phyloP scores from a whole-genome alignment of 768 basidiomycete species.

The Tricholoma terreum region DNA sequence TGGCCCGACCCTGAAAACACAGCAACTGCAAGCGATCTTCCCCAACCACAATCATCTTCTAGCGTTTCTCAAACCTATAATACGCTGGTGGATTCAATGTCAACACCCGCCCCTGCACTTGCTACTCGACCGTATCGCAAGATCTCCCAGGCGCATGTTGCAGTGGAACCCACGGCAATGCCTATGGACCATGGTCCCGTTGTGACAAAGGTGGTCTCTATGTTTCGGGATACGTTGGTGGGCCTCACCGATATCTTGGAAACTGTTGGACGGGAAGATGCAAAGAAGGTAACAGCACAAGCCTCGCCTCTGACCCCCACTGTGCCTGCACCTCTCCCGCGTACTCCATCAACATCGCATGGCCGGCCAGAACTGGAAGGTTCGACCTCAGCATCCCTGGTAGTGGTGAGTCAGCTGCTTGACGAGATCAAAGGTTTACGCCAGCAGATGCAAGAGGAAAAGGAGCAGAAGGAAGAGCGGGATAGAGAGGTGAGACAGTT shows the following conservation, averaged over 20 bases:
- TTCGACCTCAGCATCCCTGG: neutral
- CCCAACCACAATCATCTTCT: neutral
- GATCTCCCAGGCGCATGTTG: neutral
- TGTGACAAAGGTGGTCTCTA: slow-evolving; percentile 15
- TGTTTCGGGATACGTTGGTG: slow-evolving; percentile 18
- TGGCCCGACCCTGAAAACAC: no score
- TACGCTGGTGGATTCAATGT: neutral
- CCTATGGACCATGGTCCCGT: slow-evolving; percentile 3
- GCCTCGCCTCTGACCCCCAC: neutral
- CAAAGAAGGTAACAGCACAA: neutral
- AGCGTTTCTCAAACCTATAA: neutral
- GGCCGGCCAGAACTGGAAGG: neutral
- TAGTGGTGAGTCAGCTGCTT: neutral
- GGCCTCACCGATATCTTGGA: slow-evolving; percentile 12
- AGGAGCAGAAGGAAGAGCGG: neutral
- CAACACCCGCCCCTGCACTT: neutral
- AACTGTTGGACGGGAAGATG: slow-evolving; percentile 11
- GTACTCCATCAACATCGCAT: neutral
- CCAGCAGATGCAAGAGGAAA: neutral
- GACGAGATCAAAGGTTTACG: slow-evolving; percentile 4
- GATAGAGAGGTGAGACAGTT: slow-evolving; percentile 3
- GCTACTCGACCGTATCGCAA: neutral
- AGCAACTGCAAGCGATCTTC: neutral
- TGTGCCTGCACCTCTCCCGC: neutral
- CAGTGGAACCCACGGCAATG: neutral